Conservation (phyloP, 2,329 filamentous ascomycete species). For the Pseudofabraea citricarpa region DNA sequence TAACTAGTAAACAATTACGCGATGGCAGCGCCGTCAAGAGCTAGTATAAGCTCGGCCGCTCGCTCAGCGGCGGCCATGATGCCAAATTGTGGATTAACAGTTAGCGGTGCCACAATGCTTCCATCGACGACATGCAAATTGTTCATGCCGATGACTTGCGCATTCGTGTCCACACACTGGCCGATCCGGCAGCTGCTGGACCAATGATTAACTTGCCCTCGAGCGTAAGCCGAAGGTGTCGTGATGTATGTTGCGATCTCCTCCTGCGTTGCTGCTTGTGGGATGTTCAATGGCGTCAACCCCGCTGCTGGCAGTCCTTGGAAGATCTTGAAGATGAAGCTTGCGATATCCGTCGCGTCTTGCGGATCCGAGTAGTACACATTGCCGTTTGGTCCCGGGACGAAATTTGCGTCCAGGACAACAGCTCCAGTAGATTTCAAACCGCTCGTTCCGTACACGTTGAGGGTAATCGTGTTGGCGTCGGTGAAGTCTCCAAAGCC, state of each 20-base stretch:
- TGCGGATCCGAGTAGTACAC: conserved; percentile 43
- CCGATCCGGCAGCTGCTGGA: conserved; percentile 46
- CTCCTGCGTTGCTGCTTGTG: conserved; percentile 38
- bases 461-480: conserved; percentile 47
- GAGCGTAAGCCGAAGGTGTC: conserved; percentile 40
- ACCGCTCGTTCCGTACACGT: conserved; percentile 52
- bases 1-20: too few relatives aligned
- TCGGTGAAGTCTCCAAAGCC: conserved; percentile 36
- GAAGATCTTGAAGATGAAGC: conserved; percentile 47
- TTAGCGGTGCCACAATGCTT: conserved; percentile 44
- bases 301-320: conserved; percentile 34
- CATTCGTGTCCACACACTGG: conserved; percentile 41
- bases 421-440: conserved; percentile 44
- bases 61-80: conserved; percentile 49
- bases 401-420: conserved; percentile 37
- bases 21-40: background rate
- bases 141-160: conserved; percentile 40
- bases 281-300: conserved; percentile 43
- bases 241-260: conserved; percentile 47
- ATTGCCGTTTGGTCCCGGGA: conserved; percentile 34
- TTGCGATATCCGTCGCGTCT: conserved; percentile 43
- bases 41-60: conserved; percentile 43
- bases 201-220: conserved; percentile 49
- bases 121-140: conserved; percentile 49
- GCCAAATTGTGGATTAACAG: conserved; percentile 49